phyloP scores from a whole-genome alignment of 768 basidiomycete species.

The Galerina sulciceps region DNA sequence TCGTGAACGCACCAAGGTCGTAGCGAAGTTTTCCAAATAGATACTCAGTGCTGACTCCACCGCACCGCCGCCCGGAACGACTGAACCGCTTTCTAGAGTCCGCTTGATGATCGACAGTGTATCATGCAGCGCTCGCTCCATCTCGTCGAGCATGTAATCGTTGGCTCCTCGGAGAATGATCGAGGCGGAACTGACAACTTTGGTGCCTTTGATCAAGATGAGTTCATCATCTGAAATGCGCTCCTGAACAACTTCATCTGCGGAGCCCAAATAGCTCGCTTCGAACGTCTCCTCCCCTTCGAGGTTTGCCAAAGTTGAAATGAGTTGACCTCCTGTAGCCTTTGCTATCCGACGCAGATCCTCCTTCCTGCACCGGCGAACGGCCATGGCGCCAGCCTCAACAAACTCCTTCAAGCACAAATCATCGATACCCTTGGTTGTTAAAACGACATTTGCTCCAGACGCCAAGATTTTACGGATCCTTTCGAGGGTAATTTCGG shows the following conservation, averaged over 20 bases:
- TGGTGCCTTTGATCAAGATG: conserved; percentile 97
- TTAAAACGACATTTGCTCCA: conserved; percentile 95
- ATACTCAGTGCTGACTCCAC: conserved; percentile 97
- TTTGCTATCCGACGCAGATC: conserved; percentile 96
- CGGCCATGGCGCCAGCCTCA: conserved; percentile 98
- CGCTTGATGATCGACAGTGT: conserved; percentile 95
- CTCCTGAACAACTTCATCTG: conserved; percentile 97
- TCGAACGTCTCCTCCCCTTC: conserved; percentile 99
- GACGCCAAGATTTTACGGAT: conserved; percentile 95
- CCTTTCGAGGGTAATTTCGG: conserved; percentile 94
- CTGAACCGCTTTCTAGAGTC: conserved; percentile 92
- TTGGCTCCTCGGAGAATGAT: conserved; percentile 96
- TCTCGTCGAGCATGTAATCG: conserved; percentile 99
- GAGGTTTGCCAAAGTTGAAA: conserved; percentile 92
- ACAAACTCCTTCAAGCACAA: conserved; percentile 98
- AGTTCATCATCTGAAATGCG: conserved; percentile 98
- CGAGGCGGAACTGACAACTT: conserved; percentile 91
- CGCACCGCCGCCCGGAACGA: conserved; percentile 97
- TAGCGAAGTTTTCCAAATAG: conserved; percentile 98
- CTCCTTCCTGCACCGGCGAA: conserved; percentile 96
- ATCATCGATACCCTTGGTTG: conserved; percentile 99
- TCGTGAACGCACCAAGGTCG: conserved; percentile 82
- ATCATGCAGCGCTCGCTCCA: conserved; percentile 97
- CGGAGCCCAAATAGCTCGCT: conserved; percentile 84
- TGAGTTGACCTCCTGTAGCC: conserved; percentile 92